Evolutionary conservation across 805 yeast genomes (phyloP).

Genomic region (Wickerhamiella parazyma): DNA sequence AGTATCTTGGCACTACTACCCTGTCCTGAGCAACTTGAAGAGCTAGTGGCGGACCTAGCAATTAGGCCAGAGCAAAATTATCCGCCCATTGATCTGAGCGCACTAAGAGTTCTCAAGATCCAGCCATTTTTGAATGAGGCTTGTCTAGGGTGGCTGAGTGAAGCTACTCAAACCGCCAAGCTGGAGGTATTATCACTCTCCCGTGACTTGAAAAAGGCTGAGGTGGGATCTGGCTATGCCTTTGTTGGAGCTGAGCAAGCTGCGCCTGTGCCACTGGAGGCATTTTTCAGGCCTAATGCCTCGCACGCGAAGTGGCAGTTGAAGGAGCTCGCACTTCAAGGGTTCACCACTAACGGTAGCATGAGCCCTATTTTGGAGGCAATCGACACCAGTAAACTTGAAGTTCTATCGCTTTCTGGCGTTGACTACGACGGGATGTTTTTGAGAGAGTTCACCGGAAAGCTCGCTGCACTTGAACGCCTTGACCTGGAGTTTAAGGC

Average conservation of each 20-base stretch:
- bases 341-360: conserved; percentile 9
- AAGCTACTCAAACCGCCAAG: conserved; percentile 7
- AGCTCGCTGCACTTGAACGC: conserved; percentile 9
- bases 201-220: conserved; percentile 15
- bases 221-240: conserved; percentile 22
- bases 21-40: conserved; percentile 6
- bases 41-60: conserved; percentile 16
- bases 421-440: conserved; percentile 13
- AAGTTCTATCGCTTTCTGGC: conserved; percentile 12
- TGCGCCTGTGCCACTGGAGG: conserved; percentile 2
- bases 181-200: conserved; percentile 11
- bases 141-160: conserved; percentile 17
- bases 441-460: conserved; percentile 7
- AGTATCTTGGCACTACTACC: conserved; percentile 18
- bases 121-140: conserved; percentile 19
- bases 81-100: conserved; percentile 13
- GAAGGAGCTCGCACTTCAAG: conserved; percentile 11
- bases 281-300: conserved; percentile 1
- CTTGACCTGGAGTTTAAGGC: conserved; percentile 15
- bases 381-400: conserved; percentile 12
- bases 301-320: conserved; percentile 5
- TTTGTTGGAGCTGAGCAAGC: conserved; percentile 18
- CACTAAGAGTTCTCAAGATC: conserved; percentile 15
- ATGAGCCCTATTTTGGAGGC: conserved; percentile 1
- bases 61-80: conserved; percentile 15